phyloP scores from a whole-genome alignment of 148 eudicot species.

The Spergularia marina region DNA sequence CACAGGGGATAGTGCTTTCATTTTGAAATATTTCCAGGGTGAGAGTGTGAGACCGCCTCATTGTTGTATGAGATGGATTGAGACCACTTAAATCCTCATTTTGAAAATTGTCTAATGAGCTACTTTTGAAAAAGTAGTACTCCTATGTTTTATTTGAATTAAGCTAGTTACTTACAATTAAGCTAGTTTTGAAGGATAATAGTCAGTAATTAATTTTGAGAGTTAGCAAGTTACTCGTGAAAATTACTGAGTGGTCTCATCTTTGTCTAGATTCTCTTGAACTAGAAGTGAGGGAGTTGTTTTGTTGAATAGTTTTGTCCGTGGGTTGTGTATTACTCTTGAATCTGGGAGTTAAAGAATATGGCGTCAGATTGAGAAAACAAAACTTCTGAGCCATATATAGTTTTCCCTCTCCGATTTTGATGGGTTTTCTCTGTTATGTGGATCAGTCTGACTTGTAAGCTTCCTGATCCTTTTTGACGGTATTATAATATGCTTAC shows the following conservation, averaged over 20 bases:
- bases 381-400: neutral
- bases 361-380: neutral
- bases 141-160: too few relatives aligned
- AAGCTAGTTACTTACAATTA: too few relatives aligned
- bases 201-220: too few relatives aligned
- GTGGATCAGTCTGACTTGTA: neutral
- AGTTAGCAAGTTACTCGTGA: too few relatives aligned
- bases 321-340: neutral
- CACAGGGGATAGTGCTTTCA: slow-evolving; percentile 4
- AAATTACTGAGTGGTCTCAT: too few relatives aligned
- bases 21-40: neutral
- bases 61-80: too few relatives aligned
- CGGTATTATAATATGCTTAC: neutral
- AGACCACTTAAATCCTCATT: too few relatives aligned
- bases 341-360: slow-evolving; percentile 4
- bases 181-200: too few relatives aligned
- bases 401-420: neutral
- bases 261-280: too few relatives aligned
- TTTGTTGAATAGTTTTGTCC: neutral
- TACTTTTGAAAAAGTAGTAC: too few relatives aligned
- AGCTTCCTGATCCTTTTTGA: neutral
- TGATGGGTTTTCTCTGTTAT: neutral
- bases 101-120: too few relatives aligned
- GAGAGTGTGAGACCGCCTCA: too few relatives aligned
- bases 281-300: neutral